phyloP scores from a whole-genome alignment of 768 basidiomycete genomes.

The Boletus huronensis region DNA sequence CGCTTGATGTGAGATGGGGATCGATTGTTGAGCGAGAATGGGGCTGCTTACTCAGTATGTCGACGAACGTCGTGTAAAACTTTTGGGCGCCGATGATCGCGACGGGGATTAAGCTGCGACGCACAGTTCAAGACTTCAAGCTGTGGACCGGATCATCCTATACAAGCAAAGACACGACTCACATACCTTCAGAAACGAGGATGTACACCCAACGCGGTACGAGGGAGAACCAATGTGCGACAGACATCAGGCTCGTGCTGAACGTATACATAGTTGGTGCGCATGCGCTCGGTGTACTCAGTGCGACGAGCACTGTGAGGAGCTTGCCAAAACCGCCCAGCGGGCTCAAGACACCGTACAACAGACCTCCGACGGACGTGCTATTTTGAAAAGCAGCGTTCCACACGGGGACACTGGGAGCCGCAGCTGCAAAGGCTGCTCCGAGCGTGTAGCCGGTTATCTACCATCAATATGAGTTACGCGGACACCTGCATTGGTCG shows the following conservation, averaged over 20 bases:
- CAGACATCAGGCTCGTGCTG: constrained; percentile 43
- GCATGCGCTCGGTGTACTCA: constrained; percentile 52
- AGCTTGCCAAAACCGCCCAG: constrained; percentile 45
- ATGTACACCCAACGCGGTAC: constrained; percentile 48
- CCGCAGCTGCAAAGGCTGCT: constrained; percentile 43
- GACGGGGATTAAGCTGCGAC: constrained; percentile 41
- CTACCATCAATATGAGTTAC: constrained; percentile 20
- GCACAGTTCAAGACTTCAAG: background rate
- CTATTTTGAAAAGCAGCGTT: constrained; percentile 38
- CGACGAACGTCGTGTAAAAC: constrained; percentile 44
- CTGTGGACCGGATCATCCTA: background rate
- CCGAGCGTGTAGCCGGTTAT: constrained; percentile 42
- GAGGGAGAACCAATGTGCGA: constrained; percentile 30
- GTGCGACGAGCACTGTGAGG: constrained; percentile 47
- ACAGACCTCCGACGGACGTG: constrained; percentile 43
- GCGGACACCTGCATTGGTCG: background rate
- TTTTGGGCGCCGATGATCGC: constrained; percentile 44
- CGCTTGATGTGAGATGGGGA: constrained; percentile 16
- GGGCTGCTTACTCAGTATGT: constrained; percentile 34
- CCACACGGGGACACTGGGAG: constrained; percentile 38
- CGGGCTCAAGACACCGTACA: constrained; percentile 37
- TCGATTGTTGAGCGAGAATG: background rate
- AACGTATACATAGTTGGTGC: constrained; percentile 60
- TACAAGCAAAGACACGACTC: constrained; percentile 11
- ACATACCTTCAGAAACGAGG: constrained; percentile 45